Conservation (phyloP, 140 eudicot species). For the Flaveria floridana region DNA sequence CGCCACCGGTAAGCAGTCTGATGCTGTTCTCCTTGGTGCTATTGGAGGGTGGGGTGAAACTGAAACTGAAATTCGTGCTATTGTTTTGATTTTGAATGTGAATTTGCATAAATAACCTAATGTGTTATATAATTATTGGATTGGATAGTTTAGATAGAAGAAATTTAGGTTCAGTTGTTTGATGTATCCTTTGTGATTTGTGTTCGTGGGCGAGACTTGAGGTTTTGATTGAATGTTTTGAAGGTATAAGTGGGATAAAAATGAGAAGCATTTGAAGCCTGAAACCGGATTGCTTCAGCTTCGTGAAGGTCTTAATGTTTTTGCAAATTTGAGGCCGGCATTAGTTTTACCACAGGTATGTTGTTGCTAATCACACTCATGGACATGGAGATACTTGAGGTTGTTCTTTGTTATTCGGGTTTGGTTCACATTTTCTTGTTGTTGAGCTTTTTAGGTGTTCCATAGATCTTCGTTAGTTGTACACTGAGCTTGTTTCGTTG, state of each 20-base stretch:
- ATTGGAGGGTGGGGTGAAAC: constrained; percentile 89
- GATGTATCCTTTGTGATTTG: neutral
- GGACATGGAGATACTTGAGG: neutral
- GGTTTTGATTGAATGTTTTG: constrained; percentile 22
- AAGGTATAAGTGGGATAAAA: constrained; percentile 93
- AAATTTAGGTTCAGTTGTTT: too few species aligned
- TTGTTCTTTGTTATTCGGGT: neutral
- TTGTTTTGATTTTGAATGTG: neutral
- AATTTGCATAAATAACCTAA: neutral
- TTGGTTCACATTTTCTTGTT: too few species aligned
- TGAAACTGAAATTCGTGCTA: too few species aligned
- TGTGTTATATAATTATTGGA: neutral
- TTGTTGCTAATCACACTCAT: neutral
- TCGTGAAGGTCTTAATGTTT: constrained; percentile 84
- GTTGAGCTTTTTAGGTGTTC: too few species aligned
- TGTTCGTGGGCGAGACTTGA: neutral
- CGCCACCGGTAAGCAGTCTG: constrained; percentile 59
- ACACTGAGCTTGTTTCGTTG: too few species aligned
- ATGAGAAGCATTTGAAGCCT: constrained; percentile 81
- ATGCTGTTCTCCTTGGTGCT: constrained; percentile 91
- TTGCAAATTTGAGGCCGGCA: constrained; percentile 93
- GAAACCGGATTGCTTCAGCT: constrained; percentile 98
- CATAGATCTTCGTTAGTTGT: too few species aligned
- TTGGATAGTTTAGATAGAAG: too few species aligned
- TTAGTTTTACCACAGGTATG: constrained; percentile 90